Percentiles rank a stretch among this genome's conserved stretches.
phyloP scores from a whole-genome alignment of 306 rosid genomes.

The Malus sieversii region DNA sequence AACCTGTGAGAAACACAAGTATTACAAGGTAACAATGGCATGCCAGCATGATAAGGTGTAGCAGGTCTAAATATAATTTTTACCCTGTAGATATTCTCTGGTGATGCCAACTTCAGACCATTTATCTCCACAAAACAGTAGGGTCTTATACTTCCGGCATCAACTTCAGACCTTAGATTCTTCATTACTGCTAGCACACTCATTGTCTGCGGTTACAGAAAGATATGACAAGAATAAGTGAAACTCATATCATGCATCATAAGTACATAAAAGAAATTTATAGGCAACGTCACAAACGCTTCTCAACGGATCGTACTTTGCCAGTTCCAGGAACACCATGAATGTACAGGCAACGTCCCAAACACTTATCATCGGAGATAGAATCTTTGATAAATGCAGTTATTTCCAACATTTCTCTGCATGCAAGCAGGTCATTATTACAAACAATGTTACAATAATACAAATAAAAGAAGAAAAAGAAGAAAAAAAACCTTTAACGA shows the following conservation, averaged over 20 bases:
- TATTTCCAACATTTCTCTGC: conserved; percentile 85
- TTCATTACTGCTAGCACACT: conserved; percentile 79
- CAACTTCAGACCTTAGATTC: conserved; percentile 76
- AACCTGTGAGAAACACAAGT: conserved; percentile 49
- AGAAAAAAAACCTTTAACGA: conserved; percentile 3
- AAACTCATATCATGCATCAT: neutral
- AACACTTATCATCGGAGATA: conserved; percentile 72
- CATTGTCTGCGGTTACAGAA: conserved; percentile 64
- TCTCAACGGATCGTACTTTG: conserved; percentile 41
- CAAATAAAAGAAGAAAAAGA: neutral
- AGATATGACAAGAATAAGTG: conserved; percentile 5
- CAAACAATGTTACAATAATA: neutral
- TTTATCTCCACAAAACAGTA: conserved; percentile 90
- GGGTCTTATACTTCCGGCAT: conserved; percentile 64
- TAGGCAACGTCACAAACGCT: neutral
- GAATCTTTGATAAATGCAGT: conserved; percentile 74
- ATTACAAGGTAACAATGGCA: conserved; percentile 4
- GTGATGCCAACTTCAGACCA: conserved; percentile 85
- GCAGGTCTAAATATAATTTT: neutral
- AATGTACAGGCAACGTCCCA: conserved; percentile 88
- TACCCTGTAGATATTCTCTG: conserved; percentile 85
- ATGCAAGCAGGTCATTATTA: conserved; percentile 21
- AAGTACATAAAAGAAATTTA: conserved; percentile 1
- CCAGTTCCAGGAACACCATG: conserved; percentile 99
- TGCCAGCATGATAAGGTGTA: neutral